Evolutionary conservation across 352 stramenopile species (phyloP).

Genomic region (Thalassiosira ordinaria): DNA sequence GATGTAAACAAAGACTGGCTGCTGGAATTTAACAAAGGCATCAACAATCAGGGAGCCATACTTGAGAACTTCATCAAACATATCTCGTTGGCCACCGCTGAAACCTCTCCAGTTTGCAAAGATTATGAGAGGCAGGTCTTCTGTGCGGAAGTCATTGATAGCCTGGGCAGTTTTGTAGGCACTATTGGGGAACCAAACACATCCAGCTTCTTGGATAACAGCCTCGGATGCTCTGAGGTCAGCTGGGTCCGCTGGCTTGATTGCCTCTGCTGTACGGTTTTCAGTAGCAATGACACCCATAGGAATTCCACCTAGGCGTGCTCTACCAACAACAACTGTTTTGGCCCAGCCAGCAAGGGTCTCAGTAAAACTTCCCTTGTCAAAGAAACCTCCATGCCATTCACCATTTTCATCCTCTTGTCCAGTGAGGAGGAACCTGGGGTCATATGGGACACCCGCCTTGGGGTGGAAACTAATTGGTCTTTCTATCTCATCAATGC

Average conservation of each 20-base stretch:
- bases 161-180: slow-evolving; percentile 99
- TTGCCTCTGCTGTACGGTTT: slow-evolving; percentile 96
- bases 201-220: slow-evolving; percentile 91
- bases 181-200: slow-evolving; percentile 99
- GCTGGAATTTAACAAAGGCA: slow-evolving; percentile 97
- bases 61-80: slow-evolving; percentile 99
- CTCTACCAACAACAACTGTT: slow-evolving; percentile 97
- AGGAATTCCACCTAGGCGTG: slow-evolving; percentile 97
- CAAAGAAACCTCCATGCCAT: slow-evolving; percentile 87
- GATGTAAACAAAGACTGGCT: slow-evolving; percentile 99
- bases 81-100: slow-evolving; percentile 98
- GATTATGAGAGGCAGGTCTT: slow-evolving; percentile 99
- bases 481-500: slow-evolving; percentile 87
- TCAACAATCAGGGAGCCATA: slow-evolving; percentile 99
- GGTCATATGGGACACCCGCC: slow-evolving; percentile 94
- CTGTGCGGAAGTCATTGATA: slow-evolving; percentile 99
- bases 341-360: slow-evolving; percentile 98
- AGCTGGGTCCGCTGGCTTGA: slow-evolving; percentile 97
- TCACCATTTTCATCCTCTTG: slow-evolving; percentile 83
- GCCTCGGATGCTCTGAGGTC: slow-evolving; percentile 95
- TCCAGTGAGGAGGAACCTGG: slow-evolving; percentile 90
- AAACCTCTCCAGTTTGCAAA: slow-evolving; percentile 99
- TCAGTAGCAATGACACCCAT: slow-evolving; percentile 99
- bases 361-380: slow-evolving; percentile 96
- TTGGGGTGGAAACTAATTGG: slow-evolving; percentile 91